Base-by-base conservation (phyloP, 805 yeast genomes). In the Dipodascus geniculatus region DNA sequence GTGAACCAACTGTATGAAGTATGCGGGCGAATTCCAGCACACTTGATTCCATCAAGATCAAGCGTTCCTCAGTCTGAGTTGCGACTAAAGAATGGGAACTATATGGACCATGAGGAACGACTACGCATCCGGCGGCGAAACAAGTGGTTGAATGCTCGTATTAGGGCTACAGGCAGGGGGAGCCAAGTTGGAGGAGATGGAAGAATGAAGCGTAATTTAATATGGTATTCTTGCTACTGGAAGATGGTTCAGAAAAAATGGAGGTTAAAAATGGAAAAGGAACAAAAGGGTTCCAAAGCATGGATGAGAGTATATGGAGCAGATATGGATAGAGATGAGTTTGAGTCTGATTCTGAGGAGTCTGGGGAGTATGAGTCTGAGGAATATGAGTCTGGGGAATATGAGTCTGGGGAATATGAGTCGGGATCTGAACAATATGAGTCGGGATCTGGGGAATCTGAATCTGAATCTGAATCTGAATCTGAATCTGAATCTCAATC, bases 211-310 rank as follows among this genome's bases (percentile, higher is more conserved):
- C 59, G 11, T 57, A 49, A 2, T 22, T 42, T 3, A 54, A 56
- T 23, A 68, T 60, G 31, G 73, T 66, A 14, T 76, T 63, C 3
- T 71, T 28, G 63, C 60, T 33, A 56, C 61, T 35, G 64, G 59
- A 16, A 54, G 53, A 35, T 54, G 50, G 24, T n/a, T 23, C 50
- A 16, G 57, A 54, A 23, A 24, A 42, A 19, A 55, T 54, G 53
- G 57, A 54, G 11, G 58, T 55, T 24, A 61, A 62, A 17, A 56
- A 56, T 14, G 65, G 61, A 3, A 65, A 60, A 4, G 58, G 58
- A 48, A 57, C 61, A 2, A 65, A 61, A 3, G 63, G 55, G 50
- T 53, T 51, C 16, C 14, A 53, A 38, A 38, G 52, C 38, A 56
- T 62, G 1, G 60, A 62, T n/a, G n/a, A n/a, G n/a, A n/a, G n/a